Percentiles rank a stretch among this genome's conserved stretches.
Evolutionary conservation across 805 yeast species (phyloP).

Genomic region (Helenozyma baotianmanensis): DNA sequence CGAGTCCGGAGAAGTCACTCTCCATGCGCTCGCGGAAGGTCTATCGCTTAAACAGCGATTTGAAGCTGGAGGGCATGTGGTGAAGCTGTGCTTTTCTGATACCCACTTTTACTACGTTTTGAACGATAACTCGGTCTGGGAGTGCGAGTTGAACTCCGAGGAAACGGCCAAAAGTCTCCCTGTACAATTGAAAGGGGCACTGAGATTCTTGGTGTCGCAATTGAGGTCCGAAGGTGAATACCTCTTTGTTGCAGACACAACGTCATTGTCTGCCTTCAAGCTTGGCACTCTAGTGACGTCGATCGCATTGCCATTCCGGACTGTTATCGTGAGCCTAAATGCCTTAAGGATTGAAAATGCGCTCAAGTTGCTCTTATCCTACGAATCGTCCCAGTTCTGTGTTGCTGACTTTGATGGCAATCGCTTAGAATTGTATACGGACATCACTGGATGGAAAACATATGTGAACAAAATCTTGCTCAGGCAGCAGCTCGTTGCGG

Average conservation of each 20-base stretch:
- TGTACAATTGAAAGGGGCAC: conserved; percentile 3
- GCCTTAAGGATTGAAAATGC: background rate
- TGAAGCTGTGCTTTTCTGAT: conserved; percentile 17
- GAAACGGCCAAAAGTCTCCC: background rate
- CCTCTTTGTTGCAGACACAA: conserved; percentile 10
- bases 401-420: conserved; percentile 2
- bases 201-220: conserved; percentile 13
- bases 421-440: background rate
- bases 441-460: conserved; percentile 5
- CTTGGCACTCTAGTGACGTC: background rate
- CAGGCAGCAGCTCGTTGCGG: conserved; percentile 9
- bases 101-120: conserved; percentile 9
- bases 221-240: background rate
- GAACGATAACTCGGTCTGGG: conserved; percentile 17
- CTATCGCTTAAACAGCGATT: conserved; percentile 7
- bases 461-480: conserved; percentile 19
- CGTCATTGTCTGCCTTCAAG: conserved; percentile 1
- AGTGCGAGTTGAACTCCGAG: conserved; percentile 1
- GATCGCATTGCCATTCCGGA: conserved; percentile 5
- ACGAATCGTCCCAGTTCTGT: conserved; percentile 10
- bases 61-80: conserved; percentile 5
- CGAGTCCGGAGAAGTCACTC: conserved; percentile 13
- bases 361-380: conserved; percentile 1
- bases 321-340: conserved; percentile 6
- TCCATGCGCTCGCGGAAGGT: conserved; percentile 10